Evolutionary conservation across 2,329 filamentous ascomycete species (phyloP), one percentile per base, ranked within the genome.

Genomic region (Neofusicoccum sp.): DNA sequence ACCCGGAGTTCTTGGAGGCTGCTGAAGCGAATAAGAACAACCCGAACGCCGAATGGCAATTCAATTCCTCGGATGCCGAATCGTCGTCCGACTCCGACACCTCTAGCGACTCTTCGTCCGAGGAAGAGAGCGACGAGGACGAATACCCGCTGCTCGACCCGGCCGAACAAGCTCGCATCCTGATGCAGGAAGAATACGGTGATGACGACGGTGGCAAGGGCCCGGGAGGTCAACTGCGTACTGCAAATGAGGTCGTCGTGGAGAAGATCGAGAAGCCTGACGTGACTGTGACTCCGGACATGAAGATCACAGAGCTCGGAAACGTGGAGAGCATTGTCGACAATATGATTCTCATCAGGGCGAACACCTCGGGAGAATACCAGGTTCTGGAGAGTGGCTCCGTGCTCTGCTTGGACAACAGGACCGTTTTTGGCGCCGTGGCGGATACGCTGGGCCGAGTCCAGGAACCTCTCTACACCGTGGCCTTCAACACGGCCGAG

Each of bases 391-490:
- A 97, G 71, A 84, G 85, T 4, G 92, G 91, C 34, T 96, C 93
- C 0, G 85, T 96, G 3, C 84, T 99, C 33, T 97, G 92, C 77
- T 86, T 88, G 33, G 85, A 86, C 66, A 86, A 95, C 69, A 85
- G 92, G 59, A 85, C 84, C 22, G 85, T 97, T 33, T 84, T 97
- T 61, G 95, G 93, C 29, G 89, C 86, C 16, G 85, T 98, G n/a
- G 84, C 88, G 4, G 94, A 98, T 71, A 91, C 92, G 4, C 85
- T 98, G 37, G 95, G 94, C 50, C 87, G 91, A 71, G 92, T 97
- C 3, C 85, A 92, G 66, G 88, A 92, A 68, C 95, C 95, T 7
- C 82, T 93, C 68, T 99, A 98, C 78, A 90, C 90, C 1, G 85
- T 97, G 8, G 85, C 87, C 41, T 96, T 96, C 74, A 83, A 85